A percentile compares a stretch with the other conserved stretches of the same genome.
These are phyloP conservation scores for Neophaeococcomyces mojaviensis DNA, from an alignment of 2,329 filamentous ascomycete genomes.

Conservation along the genomic window DNA sequence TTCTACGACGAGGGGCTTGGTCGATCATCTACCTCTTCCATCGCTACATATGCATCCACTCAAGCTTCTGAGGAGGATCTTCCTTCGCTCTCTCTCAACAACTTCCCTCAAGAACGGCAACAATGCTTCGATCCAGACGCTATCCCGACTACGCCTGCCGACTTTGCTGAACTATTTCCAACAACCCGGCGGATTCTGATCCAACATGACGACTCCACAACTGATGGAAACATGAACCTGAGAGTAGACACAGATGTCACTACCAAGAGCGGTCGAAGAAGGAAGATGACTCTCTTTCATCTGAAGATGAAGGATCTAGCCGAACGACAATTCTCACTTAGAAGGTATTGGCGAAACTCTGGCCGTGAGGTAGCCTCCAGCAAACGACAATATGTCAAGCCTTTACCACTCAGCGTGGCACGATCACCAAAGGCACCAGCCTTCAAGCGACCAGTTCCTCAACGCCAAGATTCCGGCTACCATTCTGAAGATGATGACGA, in stretches of 20 bases:
- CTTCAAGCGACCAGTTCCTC: constrained; percentile 46
- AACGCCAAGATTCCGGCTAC: constrained; percentile 54
- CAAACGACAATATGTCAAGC: constrained; percentile 59
- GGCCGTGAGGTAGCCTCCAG: constrained; percentile 88
- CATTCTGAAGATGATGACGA: constrained; percentile 40
- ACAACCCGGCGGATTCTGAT: constrained; percentile 73
- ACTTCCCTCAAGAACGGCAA: constrained; percentile 35
- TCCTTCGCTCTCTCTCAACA: constrained; percentile 4
- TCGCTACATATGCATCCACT: constrained; percentile 74
- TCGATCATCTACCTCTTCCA: constrained; percentile 48
- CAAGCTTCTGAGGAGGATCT: constrained; percentile 33
- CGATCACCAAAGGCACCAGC: constrained; percentile 43
- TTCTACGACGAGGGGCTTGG: constrained; percentile 17
- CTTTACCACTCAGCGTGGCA: constrained; percentile 28
- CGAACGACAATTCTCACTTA: constrained; percentile 78
- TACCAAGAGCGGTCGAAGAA: constrained; percentile 49
- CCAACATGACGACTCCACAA: constrained; percentile 79
- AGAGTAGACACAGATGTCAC: constrained; percentile 71
- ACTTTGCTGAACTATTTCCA: constrained; percentile 81
- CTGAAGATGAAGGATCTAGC: constrained; percentile 88
- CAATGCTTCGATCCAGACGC: constrained; percentile 59
- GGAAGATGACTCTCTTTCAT: constrained; percentile 77
- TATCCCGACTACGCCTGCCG: constrained; percentile 67
- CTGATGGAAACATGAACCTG: constrained; percentile 95
- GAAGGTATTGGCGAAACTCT: constrained; percentile 85